Evolutionary conservation across 106 monocot species (phyloP).

Genomic region (Dioscorea alata): DNA sequence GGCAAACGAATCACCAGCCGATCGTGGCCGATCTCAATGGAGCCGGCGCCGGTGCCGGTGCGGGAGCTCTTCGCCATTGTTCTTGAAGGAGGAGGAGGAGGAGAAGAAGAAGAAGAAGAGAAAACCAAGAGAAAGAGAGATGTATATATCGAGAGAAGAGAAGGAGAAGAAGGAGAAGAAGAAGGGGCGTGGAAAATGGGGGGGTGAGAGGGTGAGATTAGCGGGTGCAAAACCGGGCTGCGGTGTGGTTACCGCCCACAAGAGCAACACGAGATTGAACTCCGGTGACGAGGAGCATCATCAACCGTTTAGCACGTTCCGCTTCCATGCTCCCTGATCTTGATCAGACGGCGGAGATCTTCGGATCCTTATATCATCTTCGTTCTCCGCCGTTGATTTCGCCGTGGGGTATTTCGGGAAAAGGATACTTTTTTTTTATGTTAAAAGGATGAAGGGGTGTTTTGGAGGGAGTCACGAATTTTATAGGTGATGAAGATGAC

Average conservation of each 20-base stretch:
- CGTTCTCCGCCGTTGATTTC: background rate
- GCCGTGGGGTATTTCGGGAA: too few species aligned
- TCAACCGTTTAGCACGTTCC: constrained; percentile 32
- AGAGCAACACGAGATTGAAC: constrained; percentile 50
- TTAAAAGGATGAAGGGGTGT: too few species aligned
- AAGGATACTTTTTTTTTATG: too few species aligned
- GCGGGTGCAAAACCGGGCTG: constrained; percentile 90
- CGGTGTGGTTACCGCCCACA: constrained; percentile 96
- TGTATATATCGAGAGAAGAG: too few species aligned
- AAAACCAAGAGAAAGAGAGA: background rate
- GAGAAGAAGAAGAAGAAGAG: background rate
- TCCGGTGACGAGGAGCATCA: constrained; percentile 47
- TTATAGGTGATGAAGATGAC: too few species aligned
- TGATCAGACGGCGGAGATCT: background rate
- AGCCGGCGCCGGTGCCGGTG: constrained; percentile 2
- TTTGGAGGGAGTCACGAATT: too few species aligned
- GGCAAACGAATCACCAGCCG: constrained; percentile 45
- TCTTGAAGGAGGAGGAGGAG: too few species aligned
- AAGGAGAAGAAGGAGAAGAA: background rate
- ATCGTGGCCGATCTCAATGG: constrained; percentile 11
- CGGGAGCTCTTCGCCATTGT: background rate
- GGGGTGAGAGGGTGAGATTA: constrained; percentile 19
- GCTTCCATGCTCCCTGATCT: constrained; percentile 32
- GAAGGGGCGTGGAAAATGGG: background rate
- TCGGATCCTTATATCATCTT: background rate